Evolutionary conservation across 2,329 filamentous ascomycete species (phyloP).

Genomic region (Aspergillus ochraceus): DNA sequence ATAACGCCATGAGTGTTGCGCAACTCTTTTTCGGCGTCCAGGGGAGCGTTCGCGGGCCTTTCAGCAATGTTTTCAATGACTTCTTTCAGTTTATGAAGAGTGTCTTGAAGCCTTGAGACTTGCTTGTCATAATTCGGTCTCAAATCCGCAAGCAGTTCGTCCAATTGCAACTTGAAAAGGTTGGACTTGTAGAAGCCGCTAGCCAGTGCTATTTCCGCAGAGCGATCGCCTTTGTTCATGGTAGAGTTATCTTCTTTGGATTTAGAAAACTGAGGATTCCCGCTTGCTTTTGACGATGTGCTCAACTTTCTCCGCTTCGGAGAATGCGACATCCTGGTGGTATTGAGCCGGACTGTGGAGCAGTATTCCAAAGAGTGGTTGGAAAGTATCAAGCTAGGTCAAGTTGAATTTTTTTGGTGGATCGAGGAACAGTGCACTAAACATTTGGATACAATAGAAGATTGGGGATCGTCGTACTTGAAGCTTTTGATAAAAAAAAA

Average conservation of each 20-base stretch:
- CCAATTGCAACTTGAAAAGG: slow-evolving; percentile 67
- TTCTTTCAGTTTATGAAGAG: slow-evolving; percentile 55
- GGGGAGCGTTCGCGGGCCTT: slow-evolving; percentile 52
- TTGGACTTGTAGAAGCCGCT: slow-evolving; percentile 64
- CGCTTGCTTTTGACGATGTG: slow-evolving; percentile 27
- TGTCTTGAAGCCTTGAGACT: slow-evolving; percentile 53
- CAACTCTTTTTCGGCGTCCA: slow-evolving; percentile 66
- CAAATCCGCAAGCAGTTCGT: slow-evolving; percentile 61
- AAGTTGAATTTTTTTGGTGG: neutral
- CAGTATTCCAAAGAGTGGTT: neutral
- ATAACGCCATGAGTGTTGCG: slow-evolving; percentile 66
- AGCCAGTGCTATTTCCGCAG: slow-evolving; percentile 37
- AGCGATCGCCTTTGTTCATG: slow-evolving; percentile 23
- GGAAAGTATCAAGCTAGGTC: neutral
- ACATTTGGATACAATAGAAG: neutral
- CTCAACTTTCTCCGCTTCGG: slow-evolving; percentile 51
- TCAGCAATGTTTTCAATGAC: slow-evolving; percentile 59
- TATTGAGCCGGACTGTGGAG: too few species aligned
- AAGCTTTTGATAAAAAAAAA: neutral
- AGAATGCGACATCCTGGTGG: slow-evolving; percentile 33
- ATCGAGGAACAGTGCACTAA: neutral
- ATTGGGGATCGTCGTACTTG: neutral
- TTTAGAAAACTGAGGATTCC: slow-evolving; percentile 27
- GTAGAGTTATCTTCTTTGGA: slow-evolving; percentile 9
- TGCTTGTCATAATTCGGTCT: slow-evolving; percentile 60